phyloP scores from a whole-genome alignment of 768 basidiomycete species.

The Suillus alpinus region DNA sequence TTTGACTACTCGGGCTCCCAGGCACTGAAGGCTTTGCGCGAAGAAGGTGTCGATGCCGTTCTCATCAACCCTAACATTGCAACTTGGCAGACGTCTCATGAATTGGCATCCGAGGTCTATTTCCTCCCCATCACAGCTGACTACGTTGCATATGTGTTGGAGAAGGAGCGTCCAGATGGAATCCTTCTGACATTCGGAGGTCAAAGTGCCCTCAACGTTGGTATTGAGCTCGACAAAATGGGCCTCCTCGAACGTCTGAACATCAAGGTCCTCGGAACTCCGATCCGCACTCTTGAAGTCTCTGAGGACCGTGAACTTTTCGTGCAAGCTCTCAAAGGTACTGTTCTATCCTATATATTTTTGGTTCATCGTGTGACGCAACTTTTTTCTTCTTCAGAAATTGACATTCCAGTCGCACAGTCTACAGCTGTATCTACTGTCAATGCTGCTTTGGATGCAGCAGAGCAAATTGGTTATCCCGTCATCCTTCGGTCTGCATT shows the following conservation, averaged over 20 bases:
- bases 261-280: slow-evolving; percentile 91
- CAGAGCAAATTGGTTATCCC: slow-evolving; percentile 90
- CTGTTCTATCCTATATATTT: background rate
- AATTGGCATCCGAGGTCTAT: slow-evolving; percentile 95
- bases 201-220: slow-evolving; percentile 96
- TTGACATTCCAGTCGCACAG: slow-evolving; percentile 92
- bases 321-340: slow-evolving; percentile 93
- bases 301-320: slow-evolving; percentile 98
- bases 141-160: slow-evolving; percentile 97
- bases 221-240: slow-evolving; percentile 95
- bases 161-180: slow-evolving; percentile 97
- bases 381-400: slow-evolving; percentile 55
- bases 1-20: slow-evolving; percentile 99
- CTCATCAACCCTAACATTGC: slow-evolving; percentile 99
- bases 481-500: slow-evolving; percentile 97
- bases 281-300: slow-evolving; percentile 90
- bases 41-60: slow-evolving; percentile 91
- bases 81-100: slow-evolving; percentile 98
- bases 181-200: slow-evolving; percentile 97
- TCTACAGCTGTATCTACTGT: slow-evolving; percentile 97
- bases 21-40: slow-evolving; percentile 94
- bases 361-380: slow-evolving; percentile 5
- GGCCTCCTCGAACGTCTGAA: slow-evolving; percentile 91
- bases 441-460: slow-evolving; percentile 88
- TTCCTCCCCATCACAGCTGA: slow-evolving; percentile 95